Evolutionary conservation across 768 basidiomycete genomes (phyloP).

Genomic region (Hygrophorus pudorinus): DNA sequence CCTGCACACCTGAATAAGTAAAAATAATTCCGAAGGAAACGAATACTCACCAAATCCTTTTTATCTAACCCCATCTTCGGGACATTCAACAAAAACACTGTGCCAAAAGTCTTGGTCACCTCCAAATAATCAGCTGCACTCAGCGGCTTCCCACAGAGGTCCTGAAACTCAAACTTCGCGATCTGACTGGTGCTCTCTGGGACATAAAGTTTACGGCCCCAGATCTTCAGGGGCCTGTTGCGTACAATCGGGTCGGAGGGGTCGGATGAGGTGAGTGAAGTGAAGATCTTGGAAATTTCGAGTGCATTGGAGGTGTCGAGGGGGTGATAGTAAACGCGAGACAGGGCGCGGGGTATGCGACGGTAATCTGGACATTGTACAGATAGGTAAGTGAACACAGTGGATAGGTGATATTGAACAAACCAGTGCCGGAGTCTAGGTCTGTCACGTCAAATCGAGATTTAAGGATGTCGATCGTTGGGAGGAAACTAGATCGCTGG

Average conservation of each 20-base stretch:
- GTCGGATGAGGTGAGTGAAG: constrained; percentile 48
- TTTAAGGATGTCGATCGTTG: constrained; percentile 91
- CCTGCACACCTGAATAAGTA: constrained; percentile 31
- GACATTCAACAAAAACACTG: constrained; percentile 80
- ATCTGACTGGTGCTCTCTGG: constrained; percentile 73
- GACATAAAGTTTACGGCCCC: constrained; percentile 78
- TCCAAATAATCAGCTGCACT: constrained; percentile 96
- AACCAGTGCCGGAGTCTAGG: constrained; percentile 91
- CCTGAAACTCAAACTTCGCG: constrained; percentile 78
- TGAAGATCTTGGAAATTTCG: constrained; percentile 82
- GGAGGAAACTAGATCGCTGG: constrained; percentile 88
- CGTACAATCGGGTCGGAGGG: constrained; percentile 44
- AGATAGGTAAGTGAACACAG: constrained; percentile 3
- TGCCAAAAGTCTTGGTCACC: constrained; percentile 79
- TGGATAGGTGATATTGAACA: constrained; percentile 11
- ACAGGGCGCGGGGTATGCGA: constrained; percentile 84
- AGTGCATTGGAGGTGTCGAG: constrained; percentile 49
- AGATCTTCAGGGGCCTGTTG: constrained; percentile 66
- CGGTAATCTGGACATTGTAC: constrained; percentile 65
- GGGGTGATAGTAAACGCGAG: constrained; percentile 88
- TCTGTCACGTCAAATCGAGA: constrained; percentile 79
- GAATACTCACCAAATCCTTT: constrained; percentile 67
- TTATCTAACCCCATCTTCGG: constrained; percentile 79
- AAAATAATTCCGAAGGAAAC: background rate
- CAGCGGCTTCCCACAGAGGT: constrained; percentile 82